Conservation (phyloP, 306 rosid species). For the Echinosophora koreensis region DNA sequence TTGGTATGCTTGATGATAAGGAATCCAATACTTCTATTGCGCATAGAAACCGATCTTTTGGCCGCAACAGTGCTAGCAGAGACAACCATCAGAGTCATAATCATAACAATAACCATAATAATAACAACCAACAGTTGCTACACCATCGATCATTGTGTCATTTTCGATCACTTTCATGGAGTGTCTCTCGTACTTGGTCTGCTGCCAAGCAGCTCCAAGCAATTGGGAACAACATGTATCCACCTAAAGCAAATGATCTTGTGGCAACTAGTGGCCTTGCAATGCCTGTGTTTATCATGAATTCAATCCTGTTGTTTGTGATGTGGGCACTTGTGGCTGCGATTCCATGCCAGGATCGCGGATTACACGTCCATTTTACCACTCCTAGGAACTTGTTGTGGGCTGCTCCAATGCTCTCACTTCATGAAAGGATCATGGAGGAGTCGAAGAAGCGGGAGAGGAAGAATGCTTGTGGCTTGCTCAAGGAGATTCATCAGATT, state of each 20-base stretch:
- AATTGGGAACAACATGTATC: constrained; percentile 68
- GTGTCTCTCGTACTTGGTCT: constrained; percentile 93
- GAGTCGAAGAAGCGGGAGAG: constrained; percentile 86
- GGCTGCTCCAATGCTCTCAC: constrained; percentile 70
- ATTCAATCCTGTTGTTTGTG: constrained; percentile 71
- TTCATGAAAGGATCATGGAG: constrained; percentile 80
- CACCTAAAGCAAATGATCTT: constrained; percentile 76
- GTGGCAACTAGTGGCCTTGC: constrained; percentile 74
- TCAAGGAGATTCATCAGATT: constrained; percentile 82
- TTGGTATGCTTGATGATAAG: constrained; percentile 87
- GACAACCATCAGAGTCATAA: constrained; percentile 44
- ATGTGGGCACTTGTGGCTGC: constrained; percentile 97
- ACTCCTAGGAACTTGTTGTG: constrained; percentile 69
- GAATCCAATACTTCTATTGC: constrained; percentile 62
- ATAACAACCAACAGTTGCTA: not conserved
- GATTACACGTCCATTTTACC: constrained; percentile 77
- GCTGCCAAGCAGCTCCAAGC: constrained; percentile 92
- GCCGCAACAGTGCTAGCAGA: constrained; percentile 56
- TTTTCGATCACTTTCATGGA: constrained; percentile 89
- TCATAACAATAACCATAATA: not conserved
- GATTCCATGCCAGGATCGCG: constrained; percentile 98
- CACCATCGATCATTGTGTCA: constrained; percentile 64
- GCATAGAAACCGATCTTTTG: constrained; percentile 82
- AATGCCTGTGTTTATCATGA: constrained; percentile 64
- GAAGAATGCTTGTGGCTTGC: constrained; percentile 77